Percentiles rank a stretch among this genome's conserved stretches.
Evolutionary conservation across 257 asterid genomes (phyloP).

Genomic region (Verbascum thapsus): DNA sequence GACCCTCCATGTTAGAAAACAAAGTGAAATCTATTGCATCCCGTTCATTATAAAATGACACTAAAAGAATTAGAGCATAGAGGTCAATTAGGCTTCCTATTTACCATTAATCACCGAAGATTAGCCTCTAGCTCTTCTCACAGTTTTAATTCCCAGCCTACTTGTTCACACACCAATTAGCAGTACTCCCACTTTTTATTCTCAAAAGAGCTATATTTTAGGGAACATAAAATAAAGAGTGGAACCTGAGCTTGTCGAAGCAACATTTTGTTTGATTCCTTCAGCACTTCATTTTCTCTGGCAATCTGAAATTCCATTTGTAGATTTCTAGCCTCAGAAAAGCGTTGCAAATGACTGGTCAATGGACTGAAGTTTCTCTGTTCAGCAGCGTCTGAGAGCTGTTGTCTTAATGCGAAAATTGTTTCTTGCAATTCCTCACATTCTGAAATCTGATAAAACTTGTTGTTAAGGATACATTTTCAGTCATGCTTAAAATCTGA

Average conservation of each 20-base stretch:
- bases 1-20: not conserved
- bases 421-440: conserved; percentile 77
- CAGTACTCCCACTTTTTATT: conserved; percentile 13
- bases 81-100: no score
- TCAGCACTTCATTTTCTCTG: conserved; percentile 42
- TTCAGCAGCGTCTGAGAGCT: conserved; percentile 57
- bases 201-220: conserved; percentile 14
- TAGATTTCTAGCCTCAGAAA: conserved; percentile 43
- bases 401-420: conserved; percentile 61
- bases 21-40: no score
- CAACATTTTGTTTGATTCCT: conserved; percentile 48
- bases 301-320: conserved; percentile 41
- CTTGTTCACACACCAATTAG: conserved; percentile 20
- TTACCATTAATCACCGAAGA: no score
- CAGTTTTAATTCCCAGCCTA: conserved; percentile 7
- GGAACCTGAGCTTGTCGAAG: conserved; percentile 71
- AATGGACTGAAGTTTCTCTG: conserved; percentile 43
- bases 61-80: not conserved
- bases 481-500: conserved; percentile 11
- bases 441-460: conserved; percentile 59
- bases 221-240: conserved; percentile 24
- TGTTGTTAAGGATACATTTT: conserved; percentile 1
- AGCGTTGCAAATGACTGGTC: conserved; percentile 45
- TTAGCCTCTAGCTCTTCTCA: not conserved
- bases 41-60: no score